Evolutionary conservation across 2,329 filamentous ascomycete species (phyloP).

Genomic region (Colletotrichum sp.): DNA sequence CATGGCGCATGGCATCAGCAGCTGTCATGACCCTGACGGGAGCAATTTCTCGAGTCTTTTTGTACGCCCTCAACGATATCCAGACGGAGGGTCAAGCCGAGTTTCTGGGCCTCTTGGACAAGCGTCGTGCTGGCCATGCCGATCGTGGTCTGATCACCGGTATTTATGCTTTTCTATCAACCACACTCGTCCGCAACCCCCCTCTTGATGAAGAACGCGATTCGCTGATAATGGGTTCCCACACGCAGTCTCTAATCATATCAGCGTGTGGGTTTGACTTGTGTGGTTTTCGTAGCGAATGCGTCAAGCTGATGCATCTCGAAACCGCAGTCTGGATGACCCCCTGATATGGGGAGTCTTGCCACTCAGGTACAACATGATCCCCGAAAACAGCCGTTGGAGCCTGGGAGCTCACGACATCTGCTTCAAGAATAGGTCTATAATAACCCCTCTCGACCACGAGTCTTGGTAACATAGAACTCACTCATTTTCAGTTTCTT

Average conservation of each 20-base stretch:
- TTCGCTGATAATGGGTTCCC: not conserved
- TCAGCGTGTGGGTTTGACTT: constrained; percentile 75
- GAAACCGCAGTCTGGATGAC: constrained; percentile 78
- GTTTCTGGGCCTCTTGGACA: constrained; percentile 79
- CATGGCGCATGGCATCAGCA: constrained; percentile 78
- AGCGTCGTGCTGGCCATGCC: constrained; percentile 68
- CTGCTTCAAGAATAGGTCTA: constrained; percentile 84
- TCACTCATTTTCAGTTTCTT: constrained; percentile 55
- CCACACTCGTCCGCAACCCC: not conserved
- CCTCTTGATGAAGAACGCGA: not conserved
- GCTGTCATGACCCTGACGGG: constrained; percentile 77
- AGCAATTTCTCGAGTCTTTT: constrained; percentile 73
- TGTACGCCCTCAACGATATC: constrained; percentile 76
- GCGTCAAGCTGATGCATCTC: constrained; percentile 2
- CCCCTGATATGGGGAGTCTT: constrained; percentile 92
- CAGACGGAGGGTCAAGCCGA: constrained; percentile 78
- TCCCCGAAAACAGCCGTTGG: constrained; percentile 82
- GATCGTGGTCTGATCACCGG: constrained; percentile 81
- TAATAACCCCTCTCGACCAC: not conserved
- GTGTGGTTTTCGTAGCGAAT: constrained; percentile 5
- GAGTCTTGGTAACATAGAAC: constrained; percentile 9
- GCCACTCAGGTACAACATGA: constrained; percentile 74
- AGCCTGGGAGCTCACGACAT: constrained; percentile 93
- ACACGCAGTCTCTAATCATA: constrained; percentile 79
- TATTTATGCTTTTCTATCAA: constrained; percentile 6